Conservation (phyloP, 129 eudicot species). For the Chrysanthemum seticuspe region DNA sequence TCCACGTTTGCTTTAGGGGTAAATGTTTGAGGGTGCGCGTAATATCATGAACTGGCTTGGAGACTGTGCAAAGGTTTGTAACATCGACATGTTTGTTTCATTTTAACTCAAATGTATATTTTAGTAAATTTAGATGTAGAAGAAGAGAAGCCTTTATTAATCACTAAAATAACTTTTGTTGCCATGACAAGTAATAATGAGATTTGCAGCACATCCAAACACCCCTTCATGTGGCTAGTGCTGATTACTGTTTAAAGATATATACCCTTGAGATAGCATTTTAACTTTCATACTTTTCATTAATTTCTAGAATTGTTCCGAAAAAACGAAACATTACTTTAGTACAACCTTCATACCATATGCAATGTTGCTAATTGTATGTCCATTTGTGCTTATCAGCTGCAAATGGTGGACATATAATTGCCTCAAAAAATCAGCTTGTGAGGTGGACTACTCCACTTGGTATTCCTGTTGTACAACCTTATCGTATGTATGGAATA, state of each 20-base stretch:
- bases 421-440: constrained; percentile 83
- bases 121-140: constrained; percentile 1
- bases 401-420: constrained; percentile 48
- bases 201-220: neutral
- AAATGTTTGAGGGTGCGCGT: constrained; percentile 95
- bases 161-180: neutral
- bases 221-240: neutral
- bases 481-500: constrained; percentile 70
- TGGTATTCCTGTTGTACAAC: constrained; percentile 99
- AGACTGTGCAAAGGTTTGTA: no score
- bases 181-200: neutral
- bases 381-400: constrained; percentile 21
- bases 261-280: neutral
- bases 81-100: constrained; percentile 6
- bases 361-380: neutral
- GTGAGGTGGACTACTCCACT: constrained; percentile 96
- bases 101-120: neutral
- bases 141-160: neutral
- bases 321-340: neutral
- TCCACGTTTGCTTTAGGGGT: constrained; percentile 78
- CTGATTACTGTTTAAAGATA: neutral
- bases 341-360: neutral
- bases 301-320: neutral
- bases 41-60: constrained; percentile 94
- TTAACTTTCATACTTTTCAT: neutral